These are phyloP conservation scores for Massarina eburnea DNA, from an alignment of 2,329 filamentous ascomycete species.

Conservation along the genomic window DNA sequence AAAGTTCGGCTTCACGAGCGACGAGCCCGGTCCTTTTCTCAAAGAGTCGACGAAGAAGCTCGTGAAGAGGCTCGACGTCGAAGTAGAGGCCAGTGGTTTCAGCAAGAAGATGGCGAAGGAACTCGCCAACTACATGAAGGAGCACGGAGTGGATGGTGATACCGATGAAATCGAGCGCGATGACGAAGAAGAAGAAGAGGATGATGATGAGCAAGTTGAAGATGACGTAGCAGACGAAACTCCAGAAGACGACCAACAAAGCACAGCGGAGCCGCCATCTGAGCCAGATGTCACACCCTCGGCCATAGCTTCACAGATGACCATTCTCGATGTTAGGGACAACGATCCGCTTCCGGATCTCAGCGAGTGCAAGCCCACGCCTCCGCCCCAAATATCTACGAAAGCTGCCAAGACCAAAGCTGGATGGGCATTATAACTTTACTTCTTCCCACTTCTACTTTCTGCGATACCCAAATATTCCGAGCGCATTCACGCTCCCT, in stretches of 20 bases:
- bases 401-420: conserved; percentile 42
- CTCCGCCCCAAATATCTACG: conserved; percentile 31
- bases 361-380: conserved; percentile 28
- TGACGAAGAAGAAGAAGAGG: conserved; percentile 21
- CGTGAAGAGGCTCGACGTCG: conserved; percentile 77
- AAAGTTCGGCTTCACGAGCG: conserved; percentile 82
- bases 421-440: conserved; percentile 33
- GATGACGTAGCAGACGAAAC: conserved; percentile 3
- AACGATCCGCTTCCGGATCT: conserved; percentile 37
- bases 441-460: conserved; percentile 3
- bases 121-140: conserved; percentile 84
- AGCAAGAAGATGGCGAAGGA: conserved; percentile 97
- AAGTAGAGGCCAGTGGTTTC: conserved; percentile 90
- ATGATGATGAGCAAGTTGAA: conserved; percentile 9
- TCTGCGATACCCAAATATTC: conserved; percentile 10
- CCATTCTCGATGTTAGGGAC: conserved; percentile 40
- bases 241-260: conserved; percentile 1
- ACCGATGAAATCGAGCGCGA: conserved; percentile 40
- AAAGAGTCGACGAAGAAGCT: conserved; percentile 74
- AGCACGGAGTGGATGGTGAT: conserved; percentile 61
- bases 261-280: not conserved
- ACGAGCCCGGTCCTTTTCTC: conserved; percentile 82
- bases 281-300: conserved; percentile 7
- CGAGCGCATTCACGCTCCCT: not conserved
- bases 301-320: conserved; percentile 34